Evolutionary conservation across 176 grass and related monocot genomes (phyloP).

Genomic region (Thalia dealbata): DNA sequence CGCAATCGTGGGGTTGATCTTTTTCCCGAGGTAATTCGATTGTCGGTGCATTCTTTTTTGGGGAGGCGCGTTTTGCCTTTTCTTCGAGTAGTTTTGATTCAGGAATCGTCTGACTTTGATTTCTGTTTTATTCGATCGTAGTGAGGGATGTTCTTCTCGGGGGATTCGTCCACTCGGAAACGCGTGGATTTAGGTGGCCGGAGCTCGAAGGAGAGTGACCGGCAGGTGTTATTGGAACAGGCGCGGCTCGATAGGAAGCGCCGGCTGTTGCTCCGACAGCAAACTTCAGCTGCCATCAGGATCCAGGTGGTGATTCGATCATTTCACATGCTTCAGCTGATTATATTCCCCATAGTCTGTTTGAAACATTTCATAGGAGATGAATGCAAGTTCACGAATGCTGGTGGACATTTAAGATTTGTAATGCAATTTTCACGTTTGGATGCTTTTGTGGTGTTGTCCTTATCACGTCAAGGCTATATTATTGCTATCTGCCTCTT

Average conservation of each 20-base stretch:
- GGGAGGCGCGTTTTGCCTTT: neutral
- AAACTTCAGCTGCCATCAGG: slow-evolving; percentile 63
- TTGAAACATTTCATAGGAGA: neutral
- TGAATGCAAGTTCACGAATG: neutral
- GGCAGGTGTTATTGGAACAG: slow-evolving; percentile 75
- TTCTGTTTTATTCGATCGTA: neutral
- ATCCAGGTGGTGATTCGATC: slow-evolving; percentile 61
- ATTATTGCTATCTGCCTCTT: too few species aligned
- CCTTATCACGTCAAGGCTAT: neutral
- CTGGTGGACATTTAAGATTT: neutral
- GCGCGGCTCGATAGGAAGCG: slow-evolving; percentile 72
- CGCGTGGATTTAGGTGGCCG: slow-evolving; percentile 90
- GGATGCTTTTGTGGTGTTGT: neutral
- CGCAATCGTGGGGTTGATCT: neutral
- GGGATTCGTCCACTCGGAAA: slow-evolving; percentile 62
- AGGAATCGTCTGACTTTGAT: neutral
- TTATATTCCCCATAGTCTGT: neutral
- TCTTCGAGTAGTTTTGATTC: neutral
- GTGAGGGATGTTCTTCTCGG: slow-evolving; percentile 77
- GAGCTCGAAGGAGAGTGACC: slow-evolving; percentile 90
- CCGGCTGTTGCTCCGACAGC: slow-evolving; percentile 44
- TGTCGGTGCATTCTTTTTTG: neutral
- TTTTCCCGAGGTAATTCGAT: neutral
- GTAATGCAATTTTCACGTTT: neutral
- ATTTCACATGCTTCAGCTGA: neutral